phyloP scores from a whole-genome alignment of 2,329 filamentous ascomycete species.

The Paraphaeosphaeria minitans region DNA sequence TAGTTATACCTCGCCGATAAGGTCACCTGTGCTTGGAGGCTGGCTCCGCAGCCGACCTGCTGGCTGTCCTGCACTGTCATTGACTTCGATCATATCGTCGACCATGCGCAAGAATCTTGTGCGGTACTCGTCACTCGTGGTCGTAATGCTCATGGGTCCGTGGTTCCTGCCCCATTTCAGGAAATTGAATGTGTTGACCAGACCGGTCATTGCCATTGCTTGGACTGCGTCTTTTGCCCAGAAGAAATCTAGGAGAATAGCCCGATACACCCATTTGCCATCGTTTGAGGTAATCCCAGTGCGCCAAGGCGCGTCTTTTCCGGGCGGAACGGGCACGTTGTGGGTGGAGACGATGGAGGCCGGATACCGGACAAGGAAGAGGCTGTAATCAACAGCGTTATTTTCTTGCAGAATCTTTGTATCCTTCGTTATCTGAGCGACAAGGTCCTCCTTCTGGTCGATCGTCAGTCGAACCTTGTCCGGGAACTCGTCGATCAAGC shows the following conservation, averaged over 20 bases:
- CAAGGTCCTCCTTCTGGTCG: slow-evolving; percentile 62
- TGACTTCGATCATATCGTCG: slow-evolving; percentile 43
- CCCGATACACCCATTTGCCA: slow-evolving; percentile 70
- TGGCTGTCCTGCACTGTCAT: slow-evolving; percentile 39
- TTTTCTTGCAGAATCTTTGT: slow-evolving; percentile 65
- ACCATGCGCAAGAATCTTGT: slow-evolving; percentile 61
- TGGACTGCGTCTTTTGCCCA: slow-evolving; percentile 75
- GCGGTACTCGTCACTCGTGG: slow-evolving; percentile 70
- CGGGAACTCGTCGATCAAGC: slow-evolving; percentile 69
- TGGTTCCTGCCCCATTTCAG: slow-evolving; percentile 59
- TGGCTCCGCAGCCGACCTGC: slow-evolving; percentile 34
- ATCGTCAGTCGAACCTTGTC: slow-evolving; percentile 66
- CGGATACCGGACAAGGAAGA: slow-evolving; percentile 69
- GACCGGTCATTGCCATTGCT: slow-evolving; percentile 67
- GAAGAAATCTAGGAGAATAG: slow-evolving; percentile 75
- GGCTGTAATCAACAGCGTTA: slow-evolving; percentile 76
- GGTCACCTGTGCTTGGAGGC: slow-evolving; percentile 16
- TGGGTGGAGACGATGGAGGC: slow-evolving; percentile 36
- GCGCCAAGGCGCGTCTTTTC: slow-evolving; percentile 59
- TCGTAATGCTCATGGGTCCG: slow-evolving; percentile 77
- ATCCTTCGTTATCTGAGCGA: slow-evolving; percentile 62
- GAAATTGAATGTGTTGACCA: slow-evolving; percentile 68
- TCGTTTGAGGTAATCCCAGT: slow-evolving; percentile 65
- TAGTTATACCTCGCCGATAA: slow-evolving; percentile 4
- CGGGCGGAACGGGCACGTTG: slow-evolving; percentile 39